These are phyloP conservation scores for Mycena polygramma DNA, from an alignment of 768 basidiomycete species.

Conservation along the genomic window DNA sequence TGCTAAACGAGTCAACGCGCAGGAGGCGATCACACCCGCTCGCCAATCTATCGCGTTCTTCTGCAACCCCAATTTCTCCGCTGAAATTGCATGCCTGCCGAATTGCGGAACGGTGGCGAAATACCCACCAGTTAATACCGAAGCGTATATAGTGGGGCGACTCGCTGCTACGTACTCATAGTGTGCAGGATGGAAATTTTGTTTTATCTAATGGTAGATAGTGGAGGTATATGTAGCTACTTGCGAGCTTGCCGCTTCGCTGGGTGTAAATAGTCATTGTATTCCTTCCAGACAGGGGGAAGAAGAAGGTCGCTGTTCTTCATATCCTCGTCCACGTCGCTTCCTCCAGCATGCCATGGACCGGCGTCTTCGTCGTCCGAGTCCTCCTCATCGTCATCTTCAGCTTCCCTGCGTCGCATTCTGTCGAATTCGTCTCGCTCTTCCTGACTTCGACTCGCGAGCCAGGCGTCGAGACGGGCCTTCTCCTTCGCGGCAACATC, in stretches of 20 bases:
- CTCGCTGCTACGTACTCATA: slow-evolving; percentile 70
- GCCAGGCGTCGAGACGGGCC: slow-evolving; percentile 49
- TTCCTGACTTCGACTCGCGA: slow-evolving; percentile 32
- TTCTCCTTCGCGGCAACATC: slow-evolving; percentile 46
- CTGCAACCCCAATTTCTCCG: slow-evolving; percentile 83
- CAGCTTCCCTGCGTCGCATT: slow-evolving; percentile 29
- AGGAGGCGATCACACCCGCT: slow-evolving; percentile 68
- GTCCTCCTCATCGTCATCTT: slow-evolving; percentile 41
- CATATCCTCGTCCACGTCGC: slow-evolving; percentile 41
- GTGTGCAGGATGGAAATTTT: background rate
- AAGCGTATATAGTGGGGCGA: slow-evolving; percentile 82
- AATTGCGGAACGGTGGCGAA: slow-evolving; percentile 70
- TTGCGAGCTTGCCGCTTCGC: background rate
- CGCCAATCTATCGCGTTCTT: slow-evolving; percentile 91
- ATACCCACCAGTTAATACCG: slow-evolving; percentile 80
- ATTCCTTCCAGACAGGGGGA: slow-evolving; percentile 55
- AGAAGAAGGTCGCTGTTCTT: slow-evolving; percentile 43
- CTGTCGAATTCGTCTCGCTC: slow-evolving; percentile 26
- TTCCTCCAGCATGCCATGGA: slow-evolving; percentile 29
- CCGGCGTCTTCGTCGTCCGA: slow-evolving; percentile 36
- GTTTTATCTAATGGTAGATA: background rate
- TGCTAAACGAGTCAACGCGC: slow-evolving; percentile 59
- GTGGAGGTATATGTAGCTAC: background rate
- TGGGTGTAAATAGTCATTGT: slow-evolving; percentile 45
- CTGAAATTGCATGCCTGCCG: slow-evolving; percentile 79